Evolutionary conservation across 163 green algal species (phyloP), one percentile per base, ranked within the genome.

Genomic region (Chloroidium sp.): DNA sequence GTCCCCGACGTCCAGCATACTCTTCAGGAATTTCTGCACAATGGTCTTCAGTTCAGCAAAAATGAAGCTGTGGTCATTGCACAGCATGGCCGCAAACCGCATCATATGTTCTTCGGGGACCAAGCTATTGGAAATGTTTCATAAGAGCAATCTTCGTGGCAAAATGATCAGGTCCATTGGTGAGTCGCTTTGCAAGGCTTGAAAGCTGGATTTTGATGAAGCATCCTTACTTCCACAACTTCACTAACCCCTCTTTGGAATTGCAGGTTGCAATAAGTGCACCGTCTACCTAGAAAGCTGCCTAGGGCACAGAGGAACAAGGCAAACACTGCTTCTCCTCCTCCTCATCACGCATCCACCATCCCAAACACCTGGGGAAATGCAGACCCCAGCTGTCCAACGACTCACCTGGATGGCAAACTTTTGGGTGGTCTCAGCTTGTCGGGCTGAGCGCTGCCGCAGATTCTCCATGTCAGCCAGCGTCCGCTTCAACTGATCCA

Each of bases 391-490:
- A 36, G 36, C 36, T 36, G 36, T 36, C 36, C 75, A 78, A 12
- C 4, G 75, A 2, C 61, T 12, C 61, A 95, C 92, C 91, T 98
- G 93, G n/a, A 98, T 86, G 0, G 94, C 96, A 87, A 96, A 98
- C 81, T 94, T 93, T 74, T 93, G 90, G 60, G 90, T 85, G 14
- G 88, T 88, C 57, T 97, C 91, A n/a, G 91, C 83, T 79, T 97
- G 89, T 1, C 92, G 85, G 0, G 83, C 76, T n/a, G 92, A 93
- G 14, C 96, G 88, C 61, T 94, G 85, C 61, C 94, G 86, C 75
- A 98, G 80, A 83, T 98, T 98, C 83, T 98, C 92, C 95, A 98
- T 98, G 75, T 99, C 96, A 4, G 94, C 95, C 59, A 97, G 81
- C 57, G 88, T 85, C 57, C 88, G 84, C 74, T 93, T 69, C 62